phyloP scores from a whole-genome alignment of 2,329 filamentous ascomycete genomes.

The Pseudogymnoascus sp. region DNA sequence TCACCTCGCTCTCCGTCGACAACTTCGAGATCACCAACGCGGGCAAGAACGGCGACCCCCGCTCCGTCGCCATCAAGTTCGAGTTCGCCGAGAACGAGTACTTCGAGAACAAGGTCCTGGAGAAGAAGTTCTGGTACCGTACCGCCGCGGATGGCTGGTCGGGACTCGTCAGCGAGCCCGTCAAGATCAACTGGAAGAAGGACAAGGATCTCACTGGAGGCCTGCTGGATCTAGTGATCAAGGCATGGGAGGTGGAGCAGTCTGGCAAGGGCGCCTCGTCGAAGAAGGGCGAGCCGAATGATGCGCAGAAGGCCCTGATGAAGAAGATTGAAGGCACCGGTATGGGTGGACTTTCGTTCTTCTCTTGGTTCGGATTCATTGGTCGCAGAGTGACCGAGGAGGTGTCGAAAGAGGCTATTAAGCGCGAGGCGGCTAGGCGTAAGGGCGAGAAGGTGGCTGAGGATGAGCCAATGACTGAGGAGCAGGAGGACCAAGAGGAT shows the following conservation, averaged over 20 bases:
- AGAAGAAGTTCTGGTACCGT: constrained; percentile 91
- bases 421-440: constrained; percentile 54
- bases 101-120: constrained; percentile 69
- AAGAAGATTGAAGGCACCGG: constrained; percentile 51
- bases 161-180: constrained; percentile 80
- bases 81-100: constrained; percentile 75
- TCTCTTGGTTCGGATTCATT: constrained; percentile 79
- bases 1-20: constrained; percentile 64
- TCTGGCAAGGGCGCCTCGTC: constrained; percentile 29
- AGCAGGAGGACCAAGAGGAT: constrained; percentile 45
- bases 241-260: constrained; percentile 58
- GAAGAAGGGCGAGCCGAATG: constrained; percentile 32
- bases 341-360: constrained; percentile 69
- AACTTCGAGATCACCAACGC: constrained; percentile 68
- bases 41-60: constrained; percentile 62
- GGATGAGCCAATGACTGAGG: constrained; percentile 34
- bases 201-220: constrained; percentile 79
- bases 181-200: constrained; percentile 80
- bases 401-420: constrained; percentile 57
- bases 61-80: constrained; percentile 70
- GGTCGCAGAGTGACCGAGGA: constrained; percentile 63
- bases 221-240: constrained; percentile 64
- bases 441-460: constrained; percentile 36
- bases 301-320: constrained; percentile 44
- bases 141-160: constrained; percentile 59